phyloP scores from a whole-genome alignment of 2,329 filamentous ascomycete genomes.

The Cytospora paraplurivora region DNA sequence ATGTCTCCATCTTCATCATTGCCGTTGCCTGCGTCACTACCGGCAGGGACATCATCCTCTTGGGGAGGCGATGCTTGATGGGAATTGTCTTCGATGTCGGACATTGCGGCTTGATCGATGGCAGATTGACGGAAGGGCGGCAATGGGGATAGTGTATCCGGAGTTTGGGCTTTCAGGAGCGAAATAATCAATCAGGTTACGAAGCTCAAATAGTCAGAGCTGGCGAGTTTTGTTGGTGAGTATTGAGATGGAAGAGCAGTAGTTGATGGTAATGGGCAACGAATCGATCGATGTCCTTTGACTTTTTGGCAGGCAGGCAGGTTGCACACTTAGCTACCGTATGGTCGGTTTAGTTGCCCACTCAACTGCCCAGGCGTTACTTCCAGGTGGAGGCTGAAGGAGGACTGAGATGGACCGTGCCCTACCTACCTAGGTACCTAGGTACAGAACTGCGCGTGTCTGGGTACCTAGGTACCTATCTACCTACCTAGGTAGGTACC shows the following conservation, averaged over 20 bases:
- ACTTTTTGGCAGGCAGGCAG: constrained; percentile 2
- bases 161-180: background rate
- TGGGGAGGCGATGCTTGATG: constrained; percentile 13
- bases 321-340: background rate
- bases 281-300: background rate
- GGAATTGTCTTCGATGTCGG: constrained; percentile 26
- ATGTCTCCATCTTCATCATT: constrained; percentile 34
- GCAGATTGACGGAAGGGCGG: background rate
- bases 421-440: background rate
- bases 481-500: background rate
- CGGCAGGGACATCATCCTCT: constrained; percentile 18
- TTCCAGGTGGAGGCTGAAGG: constrained; percentile 7
- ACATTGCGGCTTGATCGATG: constrained; percentile 36
- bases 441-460: too few relatives aligned
- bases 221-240: background rate
- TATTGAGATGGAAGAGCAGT: background rate
- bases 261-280: background rate
- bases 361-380: background rate
- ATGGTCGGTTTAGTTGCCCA: background rate
- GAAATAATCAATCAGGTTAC: background rate
- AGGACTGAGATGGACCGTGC: background rate
- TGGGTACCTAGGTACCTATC: background rate
- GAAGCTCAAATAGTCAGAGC: background rate
- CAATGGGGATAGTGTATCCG: background rate
- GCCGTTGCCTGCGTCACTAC: constrained; percentile 1